Conservation (phyloP, 2,329 filamentous ascomycete genomes). For the Fusarium transvaalense region DNA sequence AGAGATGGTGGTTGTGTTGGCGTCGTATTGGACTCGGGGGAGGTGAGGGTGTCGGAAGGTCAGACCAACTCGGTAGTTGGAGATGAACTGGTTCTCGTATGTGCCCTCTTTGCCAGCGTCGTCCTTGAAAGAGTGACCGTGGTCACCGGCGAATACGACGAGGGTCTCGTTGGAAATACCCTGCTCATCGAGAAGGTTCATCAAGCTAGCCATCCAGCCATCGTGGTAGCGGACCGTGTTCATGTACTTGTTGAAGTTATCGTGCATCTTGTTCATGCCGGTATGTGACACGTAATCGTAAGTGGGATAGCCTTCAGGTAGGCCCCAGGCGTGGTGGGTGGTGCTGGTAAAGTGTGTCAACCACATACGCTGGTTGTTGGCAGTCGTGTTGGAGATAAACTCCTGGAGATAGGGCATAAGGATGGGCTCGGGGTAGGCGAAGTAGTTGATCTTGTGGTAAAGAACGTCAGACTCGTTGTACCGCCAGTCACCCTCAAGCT, state of each 20-base stretch:
- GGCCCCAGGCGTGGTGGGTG: conserved; percentile 52
- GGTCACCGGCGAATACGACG: conserved; percentile 53
- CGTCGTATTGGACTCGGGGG: conserved; percentile 50
- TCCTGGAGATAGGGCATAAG: conserved; percentile 52
- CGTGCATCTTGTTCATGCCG: conserved; percentile 45
- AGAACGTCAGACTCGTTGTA: conserved; percentile 44
- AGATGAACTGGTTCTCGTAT: conserved; percentile 51
- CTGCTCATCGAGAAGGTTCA: conserved; percentile 51
- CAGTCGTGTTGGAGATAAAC: conserved; percentile 50
- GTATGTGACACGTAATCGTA: conserved; percentile 42
- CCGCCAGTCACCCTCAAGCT: conserved; percentile 45
- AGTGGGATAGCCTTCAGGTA: conserved; percentile 40
- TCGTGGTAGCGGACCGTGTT: conserved; percentile 53
- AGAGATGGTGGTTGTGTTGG: conserved; percentile 51
- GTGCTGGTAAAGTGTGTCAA: conserved; percentile 55
- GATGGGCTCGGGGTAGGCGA: conserved; percentile 51
- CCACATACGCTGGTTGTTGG: conserved; percentile 53
- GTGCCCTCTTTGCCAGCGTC: conserved; percentile 50
- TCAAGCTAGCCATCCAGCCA: conserved; percentile 50
- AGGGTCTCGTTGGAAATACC: conserved; percentile 54
- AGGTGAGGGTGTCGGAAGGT: conserved; percentile 52
- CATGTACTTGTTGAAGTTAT: conserved; percentile 52
- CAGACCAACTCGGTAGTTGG: conserved; percentile 51
- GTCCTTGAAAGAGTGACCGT: conserved; percentile 53
- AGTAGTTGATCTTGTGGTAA: conserved; percentile 51